Percentiles rank a stretch among this genome's conserved stretches.
Conservation (phyloP, 73 alveolate species). For the Uronychia binucleata region DNA sequence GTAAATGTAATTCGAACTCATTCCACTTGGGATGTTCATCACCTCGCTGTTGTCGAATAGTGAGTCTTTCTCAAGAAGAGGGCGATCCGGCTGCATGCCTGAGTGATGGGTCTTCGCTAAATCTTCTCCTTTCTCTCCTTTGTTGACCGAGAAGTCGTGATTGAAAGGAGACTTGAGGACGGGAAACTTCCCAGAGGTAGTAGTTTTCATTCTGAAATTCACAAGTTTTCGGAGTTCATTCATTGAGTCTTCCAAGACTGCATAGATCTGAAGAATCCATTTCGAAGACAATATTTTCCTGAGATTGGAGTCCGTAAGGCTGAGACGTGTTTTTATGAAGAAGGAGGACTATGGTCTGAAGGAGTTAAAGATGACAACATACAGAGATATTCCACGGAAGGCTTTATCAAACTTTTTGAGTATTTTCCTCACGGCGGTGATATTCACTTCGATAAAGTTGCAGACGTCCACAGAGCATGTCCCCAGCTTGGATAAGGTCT, state of each 20-base stretch:
- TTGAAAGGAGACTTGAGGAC: not conserved
- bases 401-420: slow-evolving; percentile 45
- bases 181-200: not conserved
- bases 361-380: not conserved
- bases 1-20: slow-evolving; percentile 31
- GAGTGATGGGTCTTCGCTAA: not conserved
- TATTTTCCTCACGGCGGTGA: slow-evolving; percentile 51
- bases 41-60: not conserved
- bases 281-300: slow-evolving; percentile 8
- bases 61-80: slow-evolving; percentile 13
- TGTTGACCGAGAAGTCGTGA: not conserved
- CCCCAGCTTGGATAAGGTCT: slow-evolving; percentile 34
- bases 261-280: slow-evolving; percentile 25
- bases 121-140: not conserved
- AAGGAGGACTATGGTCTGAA: slow-evolving; percentile 26
- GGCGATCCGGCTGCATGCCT: slow-evolving; percentile 3
- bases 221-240: slow-evolving; percentile 19
- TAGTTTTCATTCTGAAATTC: slow-evolving; percentile 10
- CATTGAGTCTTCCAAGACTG: slow-evolving; percentile 30
- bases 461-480: slow-evolving; percentile 31
- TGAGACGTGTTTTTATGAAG: slow-evolving; percentile 7
- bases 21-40: slow-evolving; percentile 32
- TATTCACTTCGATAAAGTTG: slow-evolving; percentile 27
- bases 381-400: slow-evolving; percentile 31
- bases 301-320: not conserved